phyloP scores from a whole-genome alignment of 306 rosid species.

The Dryas octopetala region DNA sequence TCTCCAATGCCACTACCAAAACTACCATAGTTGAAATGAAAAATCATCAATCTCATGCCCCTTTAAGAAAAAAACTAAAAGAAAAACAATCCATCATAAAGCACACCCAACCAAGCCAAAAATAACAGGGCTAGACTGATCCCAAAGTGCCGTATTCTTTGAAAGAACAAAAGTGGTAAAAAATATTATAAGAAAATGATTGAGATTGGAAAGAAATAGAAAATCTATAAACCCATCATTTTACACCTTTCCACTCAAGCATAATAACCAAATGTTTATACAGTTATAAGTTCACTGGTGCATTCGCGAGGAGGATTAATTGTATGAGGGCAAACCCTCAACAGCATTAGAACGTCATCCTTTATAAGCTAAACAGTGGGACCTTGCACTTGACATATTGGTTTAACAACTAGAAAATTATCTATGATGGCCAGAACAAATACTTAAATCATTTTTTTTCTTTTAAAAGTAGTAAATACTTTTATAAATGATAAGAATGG shows the following conservation, averaged over 20 bases:
- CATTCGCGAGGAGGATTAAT: background rate
- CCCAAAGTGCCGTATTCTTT: background rate
- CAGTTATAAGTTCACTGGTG: background rate
- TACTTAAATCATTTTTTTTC: background rate
- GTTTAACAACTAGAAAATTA: background rate
- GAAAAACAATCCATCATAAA: background rate
- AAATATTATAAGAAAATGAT: background rate
- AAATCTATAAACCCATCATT: background rate
- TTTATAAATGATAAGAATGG: background rate
- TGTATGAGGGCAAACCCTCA: background rate
- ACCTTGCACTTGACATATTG: background rate
- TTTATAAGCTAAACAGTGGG: background rate
- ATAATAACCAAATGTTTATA: background rate
- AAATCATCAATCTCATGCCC: slow-evolving; percentile 21
- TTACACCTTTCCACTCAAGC: background rate
- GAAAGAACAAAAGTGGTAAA: background rate
- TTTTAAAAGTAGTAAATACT: background rate
- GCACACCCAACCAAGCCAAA: background rate
- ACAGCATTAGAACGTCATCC: background rate
- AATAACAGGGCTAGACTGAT: background rate
- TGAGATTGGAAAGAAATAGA: background rate
- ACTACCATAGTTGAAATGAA: slow-evolving; percentile 44
- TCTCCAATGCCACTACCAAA: slow-evolving; percentile 91
- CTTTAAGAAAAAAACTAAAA: background rate
- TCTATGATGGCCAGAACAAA: background rate